Evolutionary conservation across 106 monocot genomes (phyloP).

Genomic region (Acanthochlamys bracteata): DNA sequence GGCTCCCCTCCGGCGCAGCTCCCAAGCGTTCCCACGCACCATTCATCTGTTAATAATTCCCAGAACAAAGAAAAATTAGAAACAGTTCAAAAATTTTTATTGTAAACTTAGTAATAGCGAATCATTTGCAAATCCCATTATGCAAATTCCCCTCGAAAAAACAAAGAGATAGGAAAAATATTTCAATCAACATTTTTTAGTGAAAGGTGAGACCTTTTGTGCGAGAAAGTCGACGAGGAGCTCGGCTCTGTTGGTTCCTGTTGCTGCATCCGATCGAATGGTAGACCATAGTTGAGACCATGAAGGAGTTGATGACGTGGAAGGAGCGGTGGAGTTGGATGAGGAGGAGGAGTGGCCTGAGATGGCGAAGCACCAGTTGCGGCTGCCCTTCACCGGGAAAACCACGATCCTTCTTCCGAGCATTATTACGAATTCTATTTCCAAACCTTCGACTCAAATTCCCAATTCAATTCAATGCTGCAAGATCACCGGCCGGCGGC

Average conservation of each 20-base stretch:
- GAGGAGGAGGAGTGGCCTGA: constrained; percentile 25
- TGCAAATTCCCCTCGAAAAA: too few species aligned
- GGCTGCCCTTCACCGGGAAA: constrained; percentile 77
- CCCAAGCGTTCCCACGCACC: constrained; percentile 54
- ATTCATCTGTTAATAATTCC: constrained; percentile 54
- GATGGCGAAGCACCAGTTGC: constrained; percentile 70
- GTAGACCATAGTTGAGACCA: constrained; percentile 53
- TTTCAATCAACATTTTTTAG: neutral
- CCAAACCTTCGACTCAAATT: too few species aligned
- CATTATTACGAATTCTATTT: too few species aligned
- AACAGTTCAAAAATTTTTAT: neutral
- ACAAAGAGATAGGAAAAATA: neutral
- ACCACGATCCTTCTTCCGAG: constrained; percentile 79
- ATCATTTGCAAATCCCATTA: too few species aligned
- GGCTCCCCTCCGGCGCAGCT: constrained; percentile 61
- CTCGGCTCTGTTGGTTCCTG: constrained; percentile 40
- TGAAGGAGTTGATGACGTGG: constrained; percentile 19
- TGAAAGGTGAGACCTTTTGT: constrained; percentile 37
- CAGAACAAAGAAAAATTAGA: constrained; percentile 5
- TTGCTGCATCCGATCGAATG: constrained; percentile 21
- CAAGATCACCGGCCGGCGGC: too few species aligned
- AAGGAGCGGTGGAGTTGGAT: too few species aligned
- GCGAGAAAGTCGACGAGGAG: constrained; percentile 62
- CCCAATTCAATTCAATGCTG: too few species aligned
- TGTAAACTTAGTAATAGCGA: too few species aligned